Conservation (phyloP, 176 grass and related monocot species). For the Oryza brachyantha region DNA sequence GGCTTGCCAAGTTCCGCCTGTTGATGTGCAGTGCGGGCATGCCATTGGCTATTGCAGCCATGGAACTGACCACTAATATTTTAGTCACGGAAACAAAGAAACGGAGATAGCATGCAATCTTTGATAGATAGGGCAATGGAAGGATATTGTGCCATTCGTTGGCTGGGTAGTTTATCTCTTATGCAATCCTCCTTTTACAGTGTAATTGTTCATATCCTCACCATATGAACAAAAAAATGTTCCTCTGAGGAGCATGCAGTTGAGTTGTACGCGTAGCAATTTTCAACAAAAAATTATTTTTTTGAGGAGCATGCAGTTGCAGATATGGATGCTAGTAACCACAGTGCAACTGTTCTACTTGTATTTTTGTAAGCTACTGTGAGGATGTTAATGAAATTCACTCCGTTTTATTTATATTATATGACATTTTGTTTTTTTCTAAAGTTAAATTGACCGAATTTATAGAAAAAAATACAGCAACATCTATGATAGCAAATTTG, state of each 20-base stretch:
- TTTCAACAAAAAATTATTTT: neutral
- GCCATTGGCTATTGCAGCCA: neutral
- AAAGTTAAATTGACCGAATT: too few relatives aligned
- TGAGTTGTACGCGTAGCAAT: too few relatives aligned
- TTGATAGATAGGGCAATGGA: neutral
- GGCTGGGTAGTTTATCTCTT: neutral
- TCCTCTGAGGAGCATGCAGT: neutral
- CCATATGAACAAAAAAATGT: neutral
- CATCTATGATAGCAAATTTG: too few relatives aligned
- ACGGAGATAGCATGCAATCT: neutral
- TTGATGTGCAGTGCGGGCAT: neutral
- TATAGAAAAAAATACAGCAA: too few relatives aligned
- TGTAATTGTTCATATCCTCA: neutral
- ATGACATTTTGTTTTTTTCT: too few relatives aligned
- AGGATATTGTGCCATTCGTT: neutral
- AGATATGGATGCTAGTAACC: neutral
- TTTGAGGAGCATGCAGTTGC: neutral
- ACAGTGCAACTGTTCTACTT: neutral
- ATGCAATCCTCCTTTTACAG: too few relatives aligned
- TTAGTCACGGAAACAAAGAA: neutral
- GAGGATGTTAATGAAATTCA: neutral
- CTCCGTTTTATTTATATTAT: too few relatives aligned
- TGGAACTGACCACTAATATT: neutral
- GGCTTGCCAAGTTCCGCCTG: neutral
- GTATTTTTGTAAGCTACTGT: neutral